Base-by-base conservation (phyloP, 2,329 filamentous ascomycete species). In the Aspergillus ustus region DNA sequence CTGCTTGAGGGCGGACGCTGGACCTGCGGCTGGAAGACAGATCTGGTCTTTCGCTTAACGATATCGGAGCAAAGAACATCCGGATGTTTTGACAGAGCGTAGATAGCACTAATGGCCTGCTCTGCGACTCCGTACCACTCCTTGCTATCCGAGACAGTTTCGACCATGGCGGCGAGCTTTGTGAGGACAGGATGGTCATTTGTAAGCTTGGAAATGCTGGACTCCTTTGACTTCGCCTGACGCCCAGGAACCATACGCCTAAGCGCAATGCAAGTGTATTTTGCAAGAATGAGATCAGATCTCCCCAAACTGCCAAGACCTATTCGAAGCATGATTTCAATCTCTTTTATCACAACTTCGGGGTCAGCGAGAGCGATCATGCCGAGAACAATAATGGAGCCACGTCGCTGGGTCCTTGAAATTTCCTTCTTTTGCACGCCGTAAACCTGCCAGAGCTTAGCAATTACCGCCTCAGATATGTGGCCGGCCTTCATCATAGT, bases 401-500 rank as follows among this genome's bases (percentile, higher is more conserved):
- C 95, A 48, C 95, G 87, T 64, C 95, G 87, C 76, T 98, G 95
- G 2, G 89, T 94, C 70, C 89, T 90, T 0, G 95, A 98, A 49
- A 97, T 97, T 61, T 97, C 93, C 63, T 91, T 89, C 80, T 90
- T 95, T 73, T 97, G 93, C 49, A 97, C 90, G 44, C 94, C 92
- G 72, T 99, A 99, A 3, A 99, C 93, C 72, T 97, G 93, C 95
- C 96, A 99, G 6, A 99, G 82, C 80, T 98, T 99, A 56, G 90
- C 85, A 52, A 98, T 85, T 53, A 99, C 94, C 1, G 90, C 82
- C 20, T 96, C 92, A 1, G 91, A 90, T 64, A 99, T 89, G 75
- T 93, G 86, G 15, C 92, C 92, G 43, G 90, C 89, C 78, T 93
- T 96, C 92, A 97, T 97, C 95, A 99, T 99, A 0, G 93, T 98